A percentile compares a stretch with the other conserved stretches of the same genome.
Evolutionary conservation across 805 yeast species (phyloP).

Genomic region (Lipomyces yamadae): DNA sequence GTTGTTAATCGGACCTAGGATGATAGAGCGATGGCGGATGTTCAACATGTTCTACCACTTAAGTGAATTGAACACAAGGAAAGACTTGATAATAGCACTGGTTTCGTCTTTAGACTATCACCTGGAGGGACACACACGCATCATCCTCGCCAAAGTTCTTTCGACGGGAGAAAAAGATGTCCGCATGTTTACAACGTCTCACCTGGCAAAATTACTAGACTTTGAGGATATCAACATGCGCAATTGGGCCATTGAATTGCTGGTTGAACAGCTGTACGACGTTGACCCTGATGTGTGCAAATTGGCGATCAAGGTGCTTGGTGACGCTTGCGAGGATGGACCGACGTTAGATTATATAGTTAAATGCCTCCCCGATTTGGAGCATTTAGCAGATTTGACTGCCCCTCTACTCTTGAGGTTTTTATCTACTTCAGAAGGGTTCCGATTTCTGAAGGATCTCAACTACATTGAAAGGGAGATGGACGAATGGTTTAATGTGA

Average conservation of each 20-base stretch:
- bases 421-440: constrained; percentile 71
- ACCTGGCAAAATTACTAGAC: constrained; percentile 48
- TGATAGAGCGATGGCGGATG: constrained; percentile 82
- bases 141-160: constrained; percentile 67
- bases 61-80: constrained; percentile 57
- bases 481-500: constrained; percentile 62
- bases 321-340: constrained; percentile 54
- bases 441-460: constrained; percentile 61
- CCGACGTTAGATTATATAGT: constrained; percentile 59
- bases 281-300: constrained; percentile 59
- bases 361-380: constrained; percentile 59
- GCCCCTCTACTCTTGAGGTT: constrained; percentile 66
- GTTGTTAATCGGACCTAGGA: constrained; percentile 22
- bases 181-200: constrained; percentile 61
- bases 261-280: constrained; percentile 75
- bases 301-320: constrained; percentile 60
- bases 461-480: constrained; percentile 70
- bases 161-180: constrained; percentile 58
- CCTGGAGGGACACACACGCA: constrained; percentile 67
- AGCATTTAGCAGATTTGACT: constrained; percentile 57
- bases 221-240: constrained; percentile 21
- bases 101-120: constrained; percentile 66
- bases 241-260: constrained; percentile 56
- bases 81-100: constrained; percentile 61
- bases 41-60: constrained; percentile 80